These are phyloP conservation scores for Trametes hirsuta DNA, from an alignment of 1,284 basidiomycete genomes.

Conservation along the genomic window DNA sequence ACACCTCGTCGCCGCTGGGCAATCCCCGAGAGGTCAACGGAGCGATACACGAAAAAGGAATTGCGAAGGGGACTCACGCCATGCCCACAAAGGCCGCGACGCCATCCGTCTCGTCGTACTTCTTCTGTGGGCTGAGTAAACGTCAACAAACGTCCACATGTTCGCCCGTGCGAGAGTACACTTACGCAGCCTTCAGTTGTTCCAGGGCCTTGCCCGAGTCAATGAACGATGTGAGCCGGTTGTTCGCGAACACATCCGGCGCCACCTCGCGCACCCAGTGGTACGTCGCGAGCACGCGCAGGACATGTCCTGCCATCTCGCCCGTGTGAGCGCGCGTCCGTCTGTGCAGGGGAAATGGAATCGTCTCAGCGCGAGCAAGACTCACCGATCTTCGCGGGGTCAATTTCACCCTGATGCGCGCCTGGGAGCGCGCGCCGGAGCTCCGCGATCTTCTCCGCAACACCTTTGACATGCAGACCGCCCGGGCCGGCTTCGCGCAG, in stretches of 20 bases:
- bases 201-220: slow-evolving; percentile 60
- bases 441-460: slow-evolving; percentile 40
- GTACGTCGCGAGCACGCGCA: slow-evolving; percentile 72
- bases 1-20: slow-evolving; percentile 12
- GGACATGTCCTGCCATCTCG: slow-evolving; percentile 51
- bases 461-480: slow-evolving; percentile 60
- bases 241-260: slow-evolving; percentile 70
- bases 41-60: background rate
- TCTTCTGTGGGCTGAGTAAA: slow-evolving; percentile 12
- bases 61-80: background rate
- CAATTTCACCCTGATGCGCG: slow-evolving; percentile 6
- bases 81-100: slow-evolving; percentile 17
- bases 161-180: background rate
- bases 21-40: background rate
- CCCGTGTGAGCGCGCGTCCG: too few species aligned
- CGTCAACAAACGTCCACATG: background rate
- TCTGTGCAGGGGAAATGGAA: too few species aligned
- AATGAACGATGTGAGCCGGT: slow-evolving; percentile 63
- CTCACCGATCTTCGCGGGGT: slow-evolving; percentile 18
- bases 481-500: slow-evolving; percentile 58
- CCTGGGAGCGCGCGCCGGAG: slow-evolving; percentile 6
- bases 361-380: background rate
- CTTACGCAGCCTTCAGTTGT: slow-evolving; percentile 39
- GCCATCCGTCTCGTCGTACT: slow-evolving; percentile 24
- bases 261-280: slow-evolving; percentile 65